These are phyloP conservation scores for Phytopythium litorale DNA, from an alignment of 352 stramenopile species.

Conservation along the genomic window DNA sequence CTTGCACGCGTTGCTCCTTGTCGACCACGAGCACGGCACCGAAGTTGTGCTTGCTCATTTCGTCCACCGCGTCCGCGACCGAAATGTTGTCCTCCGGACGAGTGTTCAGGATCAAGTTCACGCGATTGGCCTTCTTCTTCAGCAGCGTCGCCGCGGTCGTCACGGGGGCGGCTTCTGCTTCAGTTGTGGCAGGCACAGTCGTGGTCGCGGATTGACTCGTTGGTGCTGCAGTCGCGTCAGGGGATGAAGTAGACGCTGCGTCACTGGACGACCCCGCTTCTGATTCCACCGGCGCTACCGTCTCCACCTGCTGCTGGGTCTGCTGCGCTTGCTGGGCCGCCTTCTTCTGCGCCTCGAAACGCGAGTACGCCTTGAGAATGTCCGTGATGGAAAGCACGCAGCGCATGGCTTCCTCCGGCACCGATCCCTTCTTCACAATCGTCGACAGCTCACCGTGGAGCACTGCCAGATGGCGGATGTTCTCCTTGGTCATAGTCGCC, in stretches of 20 bases:
- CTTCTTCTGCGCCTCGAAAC: constrained; percentile 65
- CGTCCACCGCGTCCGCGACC: constrained; percentile 67
- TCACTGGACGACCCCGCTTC: not conserved
- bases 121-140: constrained; percentile 82
- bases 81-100: constrained; percentile 73
- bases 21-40: constrained; percentile 79
- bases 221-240: not conserved
- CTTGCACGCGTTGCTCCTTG: constrained; percentile 76
- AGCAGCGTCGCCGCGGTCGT: constrained; percentile 66
- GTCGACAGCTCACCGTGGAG: constrained; percentile 75
- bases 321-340: constrained; percentile 3
- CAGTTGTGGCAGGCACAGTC: not conserved
- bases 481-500: constrained; percentile 85
- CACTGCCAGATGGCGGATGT: constrained; percentile 80
- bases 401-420: constrained; percentile 81
- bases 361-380: constrained; percentile 70
- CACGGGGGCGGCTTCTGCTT: constrained; percentile 12
- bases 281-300: not conserved
- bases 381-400: constrained; percentile 86
- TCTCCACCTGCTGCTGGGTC: not conserved
- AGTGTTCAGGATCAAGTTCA: constrained; percentile 82
- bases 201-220: not conserved
- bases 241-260: not conserved
- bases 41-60: constrained; percentile 79
- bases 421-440: constrained; percentile 64